Evolutionary conservation across 2,329 filamentous ascomycete species (phyloP).

Genomic region (Xylaria multiplex): DNA sequence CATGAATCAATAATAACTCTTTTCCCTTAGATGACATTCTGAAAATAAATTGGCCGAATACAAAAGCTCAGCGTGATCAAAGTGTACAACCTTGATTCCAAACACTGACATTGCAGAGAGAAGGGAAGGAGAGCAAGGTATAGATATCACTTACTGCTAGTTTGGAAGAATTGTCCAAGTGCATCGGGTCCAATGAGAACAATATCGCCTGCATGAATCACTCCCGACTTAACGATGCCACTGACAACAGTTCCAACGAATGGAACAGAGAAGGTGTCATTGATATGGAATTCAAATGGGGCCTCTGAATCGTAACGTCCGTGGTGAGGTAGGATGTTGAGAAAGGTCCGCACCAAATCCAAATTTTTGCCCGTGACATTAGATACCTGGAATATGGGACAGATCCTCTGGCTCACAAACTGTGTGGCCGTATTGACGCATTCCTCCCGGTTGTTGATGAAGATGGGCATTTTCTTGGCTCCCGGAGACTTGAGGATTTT

Average conservation of each 20-base stretch:
- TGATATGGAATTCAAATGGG: conserved; percentile 93
- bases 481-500: conserved; percentile 94
- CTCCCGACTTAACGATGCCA: conserved; percentile 87
- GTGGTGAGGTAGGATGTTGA: conserved; percentile 95
- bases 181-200: conserved; percentile 91
- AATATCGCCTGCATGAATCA: conserved; percentile 89
- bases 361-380: conserved; percentile 95
- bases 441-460: conserved; percentile 90
- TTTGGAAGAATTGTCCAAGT: conserved; percentile 87
- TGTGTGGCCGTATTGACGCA: conserved; percentile 96
- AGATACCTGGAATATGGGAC: conserved; percentile 96
- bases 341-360: conserved; percentile 88
- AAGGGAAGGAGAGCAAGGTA: background rate
- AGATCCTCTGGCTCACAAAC: conserved; percentile 94
- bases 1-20: background rate
- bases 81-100: too few relatives aligned
- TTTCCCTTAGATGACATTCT: background rate
- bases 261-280: conserved; percentile 97
- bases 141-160: conserved; percentile 61
- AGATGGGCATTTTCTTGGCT: conserved; percentile 93
- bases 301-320: conserved; percentile 90
- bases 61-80: background rate
- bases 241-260: conserved; percentile 97
- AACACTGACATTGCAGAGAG: background rate
- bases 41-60: background rate